These are phyloP conservation scores for Cubamyces sp. DNA, from an alignment of 768 basidiomycete genomes.

Conservation along the genomic window DNA sequence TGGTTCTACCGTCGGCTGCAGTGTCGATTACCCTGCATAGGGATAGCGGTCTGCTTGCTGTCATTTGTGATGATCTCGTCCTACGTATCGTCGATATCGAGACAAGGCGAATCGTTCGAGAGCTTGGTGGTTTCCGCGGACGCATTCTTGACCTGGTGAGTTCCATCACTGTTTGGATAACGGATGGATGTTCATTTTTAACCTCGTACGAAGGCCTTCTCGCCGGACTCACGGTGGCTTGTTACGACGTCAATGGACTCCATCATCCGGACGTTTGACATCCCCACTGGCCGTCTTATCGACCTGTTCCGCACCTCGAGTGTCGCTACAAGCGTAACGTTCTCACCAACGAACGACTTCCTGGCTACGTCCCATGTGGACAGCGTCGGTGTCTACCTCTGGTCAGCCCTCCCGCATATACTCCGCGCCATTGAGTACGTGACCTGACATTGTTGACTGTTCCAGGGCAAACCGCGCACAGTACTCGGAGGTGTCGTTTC, in stretches of 20 bases:
- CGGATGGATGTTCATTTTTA: neutral
- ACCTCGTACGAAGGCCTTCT: slow-evolving; percentile 70
- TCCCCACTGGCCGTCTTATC: slow-evolving; percentile 90
- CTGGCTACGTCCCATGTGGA: slow-evolving; percentile 94
- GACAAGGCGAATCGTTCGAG: slow-evolving; percentile 84
- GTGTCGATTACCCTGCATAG: slow-evolving; percentile 78
- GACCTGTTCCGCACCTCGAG: slow-evolving; percentile 89
- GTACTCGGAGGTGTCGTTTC: slow-evolving; percentile 83
- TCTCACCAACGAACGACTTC: slow-evolving; percentile 96
- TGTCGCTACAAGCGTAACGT: slow-evolving; percentile 86
- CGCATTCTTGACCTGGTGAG: slow-evolving; percentile 88
- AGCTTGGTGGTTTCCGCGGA: slow-evolving; percentile 80
- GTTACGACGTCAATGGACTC: slow-evolving; percentile 88
- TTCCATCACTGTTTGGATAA: slow-evolving; percentile 5
- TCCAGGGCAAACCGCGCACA: slow-evolving; percentile 94
- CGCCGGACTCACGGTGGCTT: slow-evolving; percentile 94
- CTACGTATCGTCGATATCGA: slow-evolving; percentile 92
- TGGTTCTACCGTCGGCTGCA: slow-evolving; percentile 69
- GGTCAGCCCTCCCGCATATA: slow-evolving; percentile 52
- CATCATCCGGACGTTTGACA: slow-evolving; percentile 91
- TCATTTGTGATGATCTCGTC: slow-evolving; percentile 82
- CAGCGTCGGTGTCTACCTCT: slow-evolving; percentile 93
- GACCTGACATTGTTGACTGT: neutral
- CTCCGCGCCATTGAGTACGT: neutral
- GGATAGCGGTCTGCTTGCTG: slow-evolving; percentile 83